Percentiles rank a stretch among this genome's conserved stretches.
These are phyloP conservation scores for Cytospora leucostoma DNA, from an alignment of 2,329 filamentous ascomycete species.

Conservation along the genomic window DNA sequence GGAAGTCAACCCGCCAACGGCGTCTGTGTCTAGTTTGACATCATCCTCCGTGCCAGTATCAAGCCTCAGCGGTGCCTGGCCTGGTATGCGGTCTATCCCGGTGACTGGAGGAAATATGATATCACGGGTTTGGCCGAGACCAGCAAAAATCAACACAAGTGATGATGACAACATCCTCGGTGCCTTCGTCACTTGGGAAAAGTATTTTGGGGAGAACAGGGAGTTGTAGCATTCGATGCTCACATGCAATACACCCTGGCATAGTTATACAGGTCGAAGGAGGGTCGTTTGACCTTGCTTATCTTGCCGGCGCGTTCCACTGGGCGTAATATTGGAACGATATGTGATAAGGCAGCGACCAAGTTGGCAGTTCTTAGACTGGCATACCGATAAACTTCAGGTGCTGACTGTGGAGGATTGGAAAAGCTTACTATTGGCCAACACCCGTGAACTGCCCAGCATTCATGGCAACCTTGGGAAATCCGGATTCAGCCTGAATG, in stretches of 20 bases:
- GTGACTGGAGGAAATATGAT: slow-evolving; percentile 22
- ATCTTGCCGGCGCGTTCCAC: background rate
- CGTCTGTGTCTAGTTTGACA: slow-evolving; percentile 20
- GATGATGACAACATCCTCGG: slow-evolving; percentile 1
- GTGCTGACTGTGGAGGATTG: background rate
- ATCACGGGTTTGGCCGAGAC: slow-evolving; percentile 4
- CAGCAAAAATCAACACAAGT: background rate
- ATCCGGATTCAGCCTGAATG: too few species aligned
- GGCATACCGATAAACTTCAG: background rate
- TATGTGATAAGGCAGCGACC: background rate
- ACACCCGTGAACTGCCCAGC: too few species aligned
- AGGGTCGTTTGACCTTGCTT: background rate
- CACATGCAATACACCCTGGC: background rate
- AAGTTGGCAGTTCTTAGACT: background rate
- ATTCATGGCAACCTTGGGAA: too few species aligned
- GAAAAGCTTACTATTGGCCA: background rate
- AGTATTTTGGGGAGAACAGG: background rate
- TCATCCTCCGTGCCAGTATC: slow-evolving; percentile 8
- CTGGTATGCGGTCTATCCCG: slow-evolving; percentile 10
- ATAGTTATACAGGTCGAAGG: background rate
- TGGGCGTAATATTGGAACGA: background rate
- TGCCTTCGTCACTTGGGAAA: background rate
- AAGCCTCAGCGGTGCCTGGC: slow-evolving; percentile 9
- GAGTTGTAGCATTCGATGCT: background rate
- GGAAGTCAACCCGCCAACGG: slow-evolving; percentile 13